Base-by-base conservation (phyloP, 106 monocot species). In the Cymbidium sinense region DNA sequence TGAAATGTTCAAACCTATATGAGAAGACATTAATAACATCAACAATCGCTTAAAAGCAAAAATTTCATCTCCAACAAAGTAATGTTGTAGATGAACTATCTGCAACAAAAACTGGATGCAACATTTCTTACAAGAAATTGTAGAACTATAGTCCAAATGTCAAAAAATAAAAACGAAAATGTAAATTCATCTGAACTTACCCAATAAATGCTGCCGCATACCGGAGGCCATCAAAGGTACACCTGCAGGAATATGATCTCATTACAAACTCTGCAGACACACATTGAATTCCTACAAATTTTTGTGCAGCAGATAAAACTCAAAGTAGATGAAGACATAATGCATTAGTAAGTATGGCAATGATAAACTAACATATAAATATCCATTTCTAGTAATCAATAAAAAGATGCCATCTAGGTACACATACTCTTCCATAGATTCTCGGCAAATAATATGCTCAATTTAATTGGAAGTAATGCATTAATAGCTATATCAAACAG, bases 191-290 rank as follows among this genome's bases (percentile, higher is more conserved):
- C 47, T 35, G 18, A 10, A 79, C 83, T 88, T 75, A 93, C 96
- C 96, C 96, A 83, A 91, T 84, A 87, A 96, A 96, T 82, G 96
- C 96, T 62, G 96, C 93, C 70, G 91, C 91, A 83, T 88, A 96
- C 4, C 94, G 89, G 27, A 96, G 91, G 31, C 96, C 96, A 88
- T 96, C 96, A 96, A 96, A 96, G 11, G 87, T 79, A 85, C 96
- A 96, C 93, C 96, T 96, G 84, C 69, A 81, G 79, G 70, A 75
- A 44, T 43, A 37, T 74, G 2, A 43, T 74, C 44, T 67, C 31
- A 67, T 33, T 67, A 67, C 20, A 9, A 30, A 30, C 30, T 65
- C 47, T 13, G 47, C 11, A 47, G 1, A 17, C 13, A 2, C 15
- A 47, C 47, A 15, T 47, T 11, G 2, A 47, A 47, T 15, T 47